Base-by-base conservation (phyloP, 23 red algal genomes). In the Gracilaria caudata region DNA sequence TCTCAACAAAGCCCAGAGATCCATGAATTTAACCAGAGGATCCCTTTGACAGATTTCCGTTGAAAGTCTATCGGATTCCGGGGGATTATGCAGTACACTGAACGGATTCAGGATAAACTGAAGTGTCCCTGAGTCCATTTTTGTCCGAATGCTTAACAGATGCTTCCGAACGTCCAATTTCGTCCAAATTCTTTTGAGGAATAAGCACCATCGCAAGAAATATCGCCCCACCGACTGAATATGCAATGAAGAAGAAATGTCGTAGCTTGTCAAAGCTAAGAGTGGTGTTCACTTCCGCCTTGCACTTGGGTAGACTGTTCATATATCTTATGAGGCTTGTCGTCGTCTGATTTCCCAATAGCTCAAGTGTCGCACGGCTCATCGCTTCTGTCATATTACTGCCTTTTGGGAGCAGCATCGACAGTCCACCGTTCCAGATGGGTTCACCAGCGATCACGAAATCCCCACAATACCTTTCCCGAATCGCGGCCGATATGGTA, bases 231-330 rank as follows among this genome's bases (percentile, higher is more conserved):
- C 64, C 28, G 29, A 39, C 24, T 11, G n/a, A 61, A 54, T 34
- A 87, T 58, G 83, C 83, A 8, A 77, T 40, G 21, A 76, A 23
- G 51, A 87, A 87, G 43, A 87, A 87, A 39, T 72, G 44, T n/a
- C 41, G 43, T 51, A 87, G 55, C 41, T 87, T 87, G 35, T 36
- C 24, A 17, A 87, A 60, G 19, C 61, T 51, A 8, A 87, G 36
- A 21, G 41, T 75, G 16, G 66, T 49, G 7, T 73, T 37, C 17
- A 73, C 49, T 33, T 64, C 59, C 5, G 32, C 32, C 8, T 35
- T 64, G 32, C 32, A 28, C 26, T 8, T 64, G 5, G 32, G 59
- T 64, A 35, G 26, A 8, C 14, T 28, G 14, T 64, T 64, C 6
- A 45, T 7, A 11, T 45, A 45, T 11, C 43, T 45, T 4, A 7